phyloP scores from a whole-genome alignment of 306 rosid species.

The cucumber (Cucumis sativus) region Cucumber_9930_V3 NC_026658.2:25857001-25857500 shows the following conservation, averaged over 20 bases:
- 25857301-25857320: not conserved
- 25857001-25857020: not conserved
- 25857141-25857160: not conserved
- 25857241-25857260: no score
- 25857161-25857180: not conserved
- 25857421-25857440: not conserved
- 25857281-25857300: not conserved
- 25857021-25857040: not conserved
- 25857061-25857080: not conserved
- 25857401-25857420: not conserved
- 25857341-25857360: not conserved
- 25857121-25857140: not conserved
- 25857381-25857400: not conserved
- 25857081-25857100: conserved; percentile 5
- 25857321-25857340: not conserved
- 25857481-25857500: no score
- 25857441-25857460: not conserved
- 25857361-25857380: not conserved
- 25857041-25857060: not conserved
- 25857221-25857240: no score
- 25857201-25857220: not conserved
- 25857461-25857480: no score
- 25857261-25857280: not conserved
- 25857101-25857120: conserved; percentile 2
- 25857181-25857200: not conserved